A percentile compares a stretch with the other conserved stretches of the same genome.
Evolutionary conservation across 1,284 basidiomycete species (phyloP).

Genomic region (Trametes versicolor): DNA sequence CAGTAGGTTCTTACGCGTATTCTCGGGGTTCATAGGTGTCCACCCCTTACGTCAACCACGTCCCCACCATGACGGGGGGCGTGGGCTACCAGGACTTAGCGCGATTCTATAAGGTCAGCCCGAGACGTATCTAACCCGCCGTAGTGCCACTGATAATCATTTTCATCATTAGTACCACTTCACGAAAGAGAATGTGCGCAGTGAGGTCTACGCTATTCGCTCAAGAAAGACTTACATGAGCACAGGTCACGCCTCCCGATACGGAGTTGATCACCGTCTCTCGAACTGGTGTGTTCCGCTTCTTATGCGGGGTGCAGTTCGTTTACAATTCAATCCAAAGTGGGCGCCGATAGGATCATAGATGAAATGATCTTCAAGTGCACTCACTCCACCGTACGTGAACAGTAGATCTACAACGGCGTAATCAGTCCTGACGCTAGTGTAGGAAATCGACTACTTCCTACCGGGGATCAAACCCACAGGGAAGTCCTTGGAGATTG

Average conservation of each 20-base stretch:
- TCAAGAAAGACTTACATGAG: neutral
- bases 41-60: constrained; percentile 60
- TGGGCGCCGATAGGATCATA: constrained; percentile 57
- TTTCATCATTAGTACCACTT: constrained; percentile 50
- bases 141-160: neutral
- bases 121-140: neutral
- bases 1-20: neutral
- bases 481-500: constrained; percentile 54
- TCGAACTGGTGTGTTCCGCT: constrained; percentile 47
- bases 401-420: neutral
- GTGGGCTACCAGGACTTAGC: constrained; percentile 52
- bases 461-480: constrained; percentile 59
- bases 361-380: constrained; percentile 60
- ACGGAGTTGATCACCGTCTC: constrained; percentile 55
- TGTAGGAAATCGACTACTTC: constrained; percentile 60
- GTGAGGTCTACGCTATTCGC: neutral
- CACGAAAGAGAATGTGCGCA: constrained; percentile 45
- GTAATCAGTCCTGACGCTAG: constrained; percentile 3
- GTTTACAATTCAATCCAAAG: constrained; percentile 29
- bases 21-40: constrained; percentile 45
- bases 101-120: constrained; percentile 54
- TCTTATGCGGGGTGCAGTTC: neutral
- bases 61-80: constrained; percentile 58
- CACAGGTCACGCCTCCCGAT: constrained; percentile 52
- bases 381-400: constrained; percentile 52